Evolutionary conservation across 345 rosid species (phyloP).

Genomic region (Erucastrum elatum): DNA sequence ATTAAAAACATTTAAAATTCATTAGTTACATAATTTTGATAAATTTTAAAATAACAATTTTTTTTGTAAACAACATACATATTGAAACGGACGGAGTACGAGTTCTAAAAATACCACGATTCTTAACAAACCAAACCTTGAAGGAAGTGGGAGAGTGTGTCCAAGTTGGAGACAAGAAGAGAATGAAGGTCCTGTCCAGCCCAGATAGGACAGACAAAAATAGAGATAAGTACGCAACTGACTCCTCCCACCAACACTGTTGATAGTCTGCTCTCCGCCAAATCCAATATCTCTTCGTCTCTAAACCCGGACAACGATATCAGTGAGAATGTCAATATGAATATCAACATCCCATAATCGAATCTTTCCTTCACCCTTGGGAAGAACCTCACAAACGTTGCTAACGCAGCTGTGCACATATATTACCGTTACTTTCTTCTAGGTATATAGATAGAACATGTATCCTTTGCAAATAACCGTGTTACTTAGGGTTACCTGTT

Average conservation of each 20-base stretch:
- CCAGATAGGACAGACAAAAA: conserved; percentile 76
- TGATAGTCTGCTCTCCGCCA: conserved; percentile 64
- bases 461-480: not conserved
- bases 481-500: conserved; percentile 39
- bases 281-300: conserved; percentile 44
- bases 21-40: too few species aligned
- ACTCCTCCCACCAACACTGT: conserved; percentile 67
- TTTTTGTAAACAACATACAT: not conserved
- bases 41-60: not conserved
- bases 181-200: conserved; percentile 84
- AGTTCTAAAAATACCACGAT: not conserved
- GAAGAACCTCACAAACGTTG: conserved; percentile 57
- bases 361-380: conserved; percentile 59
- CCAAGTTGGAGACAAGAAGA: conserved; percentile 55
- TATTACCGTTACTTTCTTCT: not conserved
- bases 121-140: conserved; percentile 46
- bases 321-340: conserved; percentile 76
- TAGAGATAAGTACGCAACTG: conserved; percentile 53
- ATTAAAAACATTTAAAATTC: too few species aligned
- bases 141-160: conserved; percentile 54
- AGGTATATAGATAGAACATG: not conserved
- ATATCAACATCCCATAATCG: conserved; percentile 73
- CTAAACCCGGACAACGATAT: conserved; percentile 75
- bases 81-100: not conserved
- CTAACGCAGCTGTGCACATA: conserved; percentile 56